Conservation (phyloP, 441 rosid genomes). For the Arabidopsis lyrata region DNA sequence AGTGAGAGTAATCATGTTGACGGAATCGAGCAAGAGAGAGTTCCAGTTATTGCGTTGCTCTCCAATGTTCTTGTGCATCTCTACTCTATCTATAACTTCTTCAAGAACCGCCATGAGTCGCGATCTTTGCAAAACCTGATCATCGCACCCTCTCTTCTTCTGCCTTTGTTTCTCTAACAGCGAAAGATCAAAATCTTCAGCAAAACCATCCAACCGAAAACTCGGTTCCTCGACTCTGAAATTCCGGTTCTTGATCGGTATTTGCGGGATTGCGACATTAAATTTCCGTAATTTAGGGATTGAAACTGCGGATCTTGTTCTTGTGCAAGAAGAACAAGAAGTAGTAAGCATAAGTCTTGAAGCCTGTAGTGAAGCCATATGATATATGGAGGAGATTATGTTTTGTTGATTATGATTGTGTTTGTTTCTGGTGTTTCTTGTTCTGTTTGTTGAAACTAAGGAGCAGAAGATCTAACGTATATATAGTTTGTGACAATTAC, state of each 20-base stretch:
- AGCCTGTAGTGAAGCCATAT: slow-evolving; percentile 55
- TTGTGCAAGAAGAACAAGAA: slow-evolving; percentile 38
- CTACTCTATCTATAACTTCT: slow-evolving; percentile 58
- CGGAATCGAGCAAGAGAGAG: slow-evolving; percentile 58
- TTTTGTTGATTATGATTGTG: background rate
- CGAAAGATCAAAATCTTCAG: slow-evolving; percentile 5
- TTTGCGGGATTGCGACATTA: slow-evolving; percentile 33
- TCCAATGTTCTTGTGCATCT: slow-evolving; percentile 62
- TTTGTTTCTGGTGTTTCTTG: slow-evolving; percentile 1
- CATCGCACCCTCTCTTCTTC: background rate
- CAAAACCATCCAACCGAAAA: slow-evolving; percentile 11
- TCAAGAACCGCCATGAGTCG: slow-evolving; percentile 54
- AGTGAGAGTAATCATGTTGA: slow-evolving; percentile 64
- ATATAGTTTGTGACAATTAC: background rate
- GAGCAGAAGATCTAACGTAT: slow-evolving; percentile 1
- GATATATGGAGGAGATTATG: background rate
- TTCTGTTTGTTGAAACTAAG: background rate
- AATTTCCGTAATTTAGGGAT: slow-evolving; percentile 50
- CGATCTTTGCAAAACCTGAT: background rate
- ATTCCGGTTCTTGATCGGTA: background rate
- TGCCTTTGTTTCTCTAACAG: slow-evolving; percentile 1
- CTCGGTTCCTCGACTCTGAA: slow-evolving; percentile 31
- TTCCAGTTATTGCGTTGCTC: slow-evolving; percentile 73
- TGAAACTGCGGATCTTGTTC: slow-evolving; percentile 47
- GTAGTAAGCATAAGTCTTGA: slow-evolving; percentile 36